Evolutionary conservation across 2,329 filamentous ascomycete genomes (phyloP), one percentile per base, ranked within the genome.

Genomic region (Calonectria pteridis): DNA sequence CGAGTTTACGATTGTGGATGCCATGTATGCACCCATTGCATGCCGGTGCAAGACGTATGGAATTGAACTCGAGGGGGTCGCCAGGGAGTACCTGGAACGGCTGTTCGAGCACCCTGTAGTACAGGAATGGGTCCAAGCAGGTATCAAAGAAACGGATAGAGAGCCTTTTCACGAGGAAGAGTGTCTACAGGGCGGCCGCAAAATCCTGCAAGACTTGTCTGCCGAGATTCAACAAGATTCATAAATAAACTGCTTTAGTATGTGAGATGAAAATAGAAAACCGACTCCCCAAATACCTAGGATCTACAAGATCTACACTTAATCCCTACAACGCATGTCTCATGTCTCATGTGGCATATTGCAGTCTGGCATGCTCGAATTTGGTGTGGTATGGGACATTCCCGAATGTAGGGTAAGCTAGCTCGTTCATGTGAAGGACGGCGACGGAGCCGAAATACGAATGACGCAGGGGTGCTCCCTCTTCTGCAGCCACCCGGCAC

Each of bases 21-120:
- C 86, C 29, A 86, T 87, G 74, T 87, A 81, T 74, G 84, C 86
- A 18, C 86, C 86, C 0, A 74, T 87, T 20, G 86, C 85, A n/a
- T 81, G 83, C 31, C 78, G 86, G 28, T 67, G 83, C 31, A 81
- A 82, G 82, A 87, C 85, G 0, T 87, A 83, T 72, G 81, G 85
- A 0, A 74, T 83, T 46, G 73, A 80, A 50, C 70, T 86, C 28
- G 76, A 80, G 6, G 82, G 77, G 0, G 49, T 69, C 11, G 83
- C 82, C 0, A 77, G 72, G 70, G 81, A 80, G 69, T 87, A 87
- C 69, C 50, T 81, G 31, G 76, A 83, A n/a, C 73, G 81, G 23
- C 64, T 87, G 58, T 77, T 83, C 74, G 81, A 78, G 49, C 80
- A 86, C 58, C 78, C 81, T 6, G 83, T 80, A 14, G 82, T 87